Evolutionary conservation across 1,139 yeast genomes (phyloP).

Genomic region (Diutina rugosa): DNA sequence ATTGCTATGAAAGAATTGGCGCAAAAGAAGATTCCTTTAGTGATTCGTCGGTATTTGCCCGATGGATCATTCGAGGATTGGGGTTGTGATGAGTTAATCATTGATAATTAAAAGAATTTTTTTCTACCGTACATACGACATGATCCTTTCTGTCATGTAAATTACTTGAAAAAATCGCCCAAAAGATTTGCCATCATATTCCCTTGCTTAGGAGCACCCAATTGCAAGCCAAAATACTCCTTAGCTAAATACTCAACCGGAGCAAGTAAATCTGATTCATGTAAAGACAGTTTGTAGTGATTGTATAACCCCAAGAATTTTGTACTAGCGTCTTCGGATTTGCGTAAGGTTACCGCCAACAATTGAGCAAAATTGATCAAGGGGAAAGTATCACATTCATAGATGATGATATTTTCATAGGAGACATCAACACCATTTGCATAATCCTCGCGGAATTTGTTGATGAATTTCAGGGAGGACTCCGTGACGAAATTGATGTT

Average conservation of each 20-base stretch:
- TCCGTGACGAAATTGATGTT: slow-evolving; percentile 48
- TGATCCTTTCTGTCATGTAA: background rate
- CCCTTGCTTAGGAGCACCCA: slow-evolving; percentile 27
- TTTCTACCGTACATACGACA: background rate
- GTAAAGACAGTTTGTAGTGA: slow-evolving; percentile 21
- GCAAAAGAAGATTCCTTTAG: slow-evolving; percentile 89
- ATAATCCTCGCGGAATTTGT: slow-evolving; percentile 9
- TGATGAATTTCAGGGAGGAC: slow-evolving; percentile 27
- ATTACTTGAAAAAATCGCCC: slow-evolving; percentile 55
- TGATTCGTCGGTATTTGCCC: slow-evolving; percentile 89
- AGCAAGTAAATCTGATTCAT: slow-evolving; percentile 17
- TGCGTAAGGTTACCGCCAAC: slow-evolving; percentile 41
- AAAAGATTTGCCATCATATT: slow-evolving; percentile 76
- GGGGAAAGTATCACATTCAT: slow-evolving; percentile 11
- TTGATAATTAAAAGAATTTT: slow-evolving; percentile 42
- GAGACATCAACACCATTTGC: background rate
- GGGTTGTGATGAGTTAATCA: slow-evolving; percentile 96
- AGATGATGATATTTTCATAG: slow-evolving; percentile 6
- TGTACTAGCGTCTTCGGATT: slow-evolving; percentile 39
- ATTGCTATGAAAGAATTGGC: slow-evolving; percentile 95
- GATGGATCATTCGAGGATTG: slow-evolving; percentile 97
- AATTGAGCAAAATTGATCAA: slow-evolving; percentile 62
- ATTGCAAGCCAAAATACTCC: slow-evolving; percentile 19
- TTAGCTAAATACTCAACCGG: slow-evolving; percentile 39
- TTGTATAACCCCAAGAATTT: slow-evolving; percentile 42